These are phyloP conservation scores for Ampelomyces quisqualis DNA, from an alignment of 2,329 filamentous ascomycete species.

Conservation along the genomic window DNA sequence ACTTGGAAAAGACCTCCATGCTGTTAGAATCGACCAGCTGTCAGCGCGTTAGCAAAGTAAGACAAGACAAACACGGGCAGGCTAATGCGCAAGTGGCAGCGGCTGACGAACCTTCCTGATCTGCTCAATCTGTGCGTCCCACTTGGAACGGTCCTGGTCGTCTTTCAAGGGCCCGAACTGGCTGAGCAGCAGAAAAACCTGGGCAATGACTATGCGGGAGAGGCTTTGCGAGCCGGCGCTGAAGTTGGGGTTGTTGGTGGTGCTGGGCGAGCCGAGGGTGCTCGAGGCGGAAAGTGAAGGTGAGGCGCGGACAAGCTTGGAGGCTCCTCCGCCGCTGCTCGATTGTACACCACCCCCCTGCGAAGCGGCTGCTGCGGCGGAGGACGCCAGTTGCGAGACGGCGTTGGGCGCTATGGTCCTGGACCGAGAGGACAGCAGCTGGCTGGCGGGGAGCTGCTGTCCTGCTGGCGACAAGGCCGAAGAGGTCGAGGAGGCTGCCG, in stretches of 20 bases:
- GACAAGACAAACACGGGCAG: not conserved
- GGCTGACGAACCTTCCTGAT: slow-evolving; percentile 73
- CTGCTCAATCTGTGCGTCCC: slow-evolving; percentile 87
- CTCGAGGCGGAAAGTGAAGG: slow-evolving; percentile 59
- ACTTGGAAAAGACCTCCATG: slow-evolving; percentile 98
- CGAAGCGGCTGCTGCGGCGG: slow-evolving; percentile 54
- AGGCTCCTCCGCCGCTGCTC: slow-evolving; percentile 56
- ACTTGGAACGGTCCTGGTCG: slow-evolving; percentile 88
- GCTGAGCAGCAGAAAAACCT: slow-evolving; percentile 91
- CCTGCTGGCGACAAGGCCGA: slow-evolving; percentile 58
- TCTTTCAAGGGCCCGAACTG: slow-evolving; percentile 73
- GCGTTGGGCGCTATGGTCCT: slow-evolving; percentile 57
- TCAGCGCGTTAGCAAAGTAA: slow-evolving; percentile 19
- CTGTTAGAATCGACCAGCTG: slow-evolving; percentile 96
- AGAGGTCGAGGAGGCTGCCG: slow-evolving; percentile 55
- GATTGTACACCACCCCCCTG: slow-evolving; percentile 54
- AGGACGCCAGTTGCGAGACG: slow-evolving; percentile 56
- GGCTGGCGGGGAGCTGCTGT: slow-evolving; percentile 55
- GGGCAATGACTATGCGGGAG: slow-evolving; percentile 90
- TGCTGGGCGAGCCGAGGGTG: slow-evolving; percentile 56
- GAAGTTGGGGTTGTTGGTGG: slow-evolving; percentile 49
- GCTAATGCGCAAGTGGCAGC: slow-evolving; percentile 6
- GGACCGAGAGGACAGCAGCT: slow-evolving; percentile 59
- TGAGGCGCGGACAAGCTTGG: slow-evolving; percentile 61
- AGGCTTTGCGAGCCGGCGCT: slow-evolving; percentile 53